Conservation (phyloP, 2,329 filamentous ascomycete genomes). For the Aspergillus pseudoviridinutans region DNA sequence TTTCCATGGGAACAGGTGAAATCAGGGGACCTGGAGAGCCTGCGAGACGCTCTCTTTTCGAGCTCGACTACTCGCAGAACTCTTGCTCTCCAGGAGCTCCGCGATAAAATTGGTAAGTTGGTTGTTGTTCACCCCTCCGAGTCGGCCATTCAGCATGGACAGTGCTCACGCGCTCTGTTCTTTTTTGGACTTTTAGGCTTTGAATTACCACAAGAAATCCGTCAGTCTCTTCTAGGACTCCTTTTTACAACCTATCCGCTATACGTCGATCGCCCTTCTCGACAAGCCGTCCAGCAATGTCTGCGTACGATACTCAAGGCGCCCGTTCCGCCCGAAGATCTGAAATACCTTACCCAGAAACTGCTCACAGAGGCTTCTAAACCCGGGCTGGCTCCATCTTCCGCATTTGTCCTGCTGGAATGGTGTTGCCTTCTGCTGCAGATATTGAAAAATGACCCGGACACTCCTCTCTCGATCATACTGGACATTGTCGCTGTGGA, state of each 20-base stretch:
- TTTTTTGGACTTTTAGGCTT: slow-evolving; percentile 21
- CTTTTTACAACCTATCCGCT: slow-evolving; percentile 84
- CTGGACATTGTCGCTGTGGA: slow-evolving; percentile 63
- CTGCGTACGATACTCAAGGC: slow-evolving; percentile 64
- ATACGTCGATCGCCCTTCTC: slow-evolving; percentile 81
- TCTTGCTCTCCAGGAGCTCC: slow-evolving; percentile 41
- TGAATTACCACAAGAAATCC: slow-evolving; percentile 28
- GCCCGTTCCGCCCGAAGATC: slow-evolving; percentile 45
- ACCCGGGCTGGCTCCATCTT: slow-evolving; percentile 69
- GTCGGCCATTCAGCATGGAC: not conserved
- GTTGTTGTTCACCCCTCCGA: not conserved
- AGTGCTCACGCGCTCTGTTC: not conserved
- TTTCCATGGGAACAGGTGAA: slow-evolving; percentile 44
- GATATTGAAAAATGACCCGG: slow-evolving; percentile 63
- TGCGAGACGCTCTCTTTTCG: slow-evolving; percentile 38
- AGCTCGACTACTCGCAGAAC: slow-evolving; percentile 41
- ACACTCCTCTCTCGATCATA: slow-evolving; percentile 54
- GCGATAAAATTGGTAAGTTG: slow-evolving; percentile 41
- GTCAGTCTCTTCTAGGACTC: slow-evolving; percentile 57
- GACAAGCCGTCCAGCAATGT: slow-evolving; percentile 77
- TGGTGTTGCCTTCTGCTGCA: slow-evolving; percentile 83
- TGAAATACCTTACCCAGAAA: slow-evolving; percentile 59
- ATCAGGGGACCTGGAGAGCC: slow-evolving; percentile 37
- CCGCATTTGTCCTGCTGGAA: slow-evolving; percentile 83
- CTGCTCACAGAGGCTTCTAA: slow-evolving; percentile 73